Evolutionary conservation across 176 grass and related monocot genomes (phyloP), one percentile per base, ranked within the genome.

Genomic region (Phragmites australis): DNA sequence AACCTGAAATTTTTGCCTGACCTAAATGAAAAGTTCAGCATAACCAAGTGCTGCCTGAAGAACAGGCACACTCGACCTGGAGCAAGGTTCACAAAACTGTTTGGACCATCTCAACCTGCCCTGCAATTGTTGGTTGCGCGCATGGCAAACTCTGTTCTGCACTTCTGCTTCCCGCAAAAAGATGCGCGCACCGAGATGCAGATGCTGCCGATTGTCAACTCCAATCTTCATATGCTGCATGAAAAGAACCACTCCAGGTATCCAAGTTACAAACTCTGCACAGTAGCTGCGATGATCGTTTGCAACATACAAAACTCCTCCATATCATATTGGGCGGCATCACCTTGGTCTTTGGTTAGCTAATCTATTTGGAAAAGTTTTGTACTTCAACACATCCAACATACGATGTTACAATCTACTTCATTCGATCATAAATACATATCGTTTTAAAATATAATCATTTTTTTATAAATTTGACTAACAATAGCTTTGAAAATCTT

Each of bases 361-460:
- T 57, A 54, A 76, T 77, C 18, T 46, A 59, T 37, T 44, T 1
- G 27, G 31, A 58, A 77, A 74, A 84, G 62, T 25, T 29, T 25
- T 22, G 51, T 57, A 13, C 62, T 59, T 48, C 49, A 62, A 37
- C 70, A 16, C 15, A 41, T 41, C 55, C 70, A 31, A 45, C 50
- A 15, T 21, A 50, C 19, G 79, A 31, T 72, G 5, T 11, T 72
- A 42, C 6, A 60, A 82, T 61, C 30, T 16, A 16, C 17, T n/a
- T n/a, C n/a, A n/a, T n/a, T n/a, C n/a, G n/a, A n/a, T n/a, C n/a
- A n/a, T n/a, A n/a, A n/a, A n/a, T n/a, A n/a, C n/a, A n/a, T n/a
- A n/a, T n/a, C n/a, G n/a, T n/a, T n/a, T n/a, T n/a, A n/a, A n/a
- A n/a, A n/a, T n/a, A n/a, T n/a, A n/a, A n/a, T n/a, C n/a, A n/a